These are phyloP conservation scores for Arxiozyma bovina DNA, from an alignment of 1,139 yeast species.

Conservation along the genomic window DNA sequence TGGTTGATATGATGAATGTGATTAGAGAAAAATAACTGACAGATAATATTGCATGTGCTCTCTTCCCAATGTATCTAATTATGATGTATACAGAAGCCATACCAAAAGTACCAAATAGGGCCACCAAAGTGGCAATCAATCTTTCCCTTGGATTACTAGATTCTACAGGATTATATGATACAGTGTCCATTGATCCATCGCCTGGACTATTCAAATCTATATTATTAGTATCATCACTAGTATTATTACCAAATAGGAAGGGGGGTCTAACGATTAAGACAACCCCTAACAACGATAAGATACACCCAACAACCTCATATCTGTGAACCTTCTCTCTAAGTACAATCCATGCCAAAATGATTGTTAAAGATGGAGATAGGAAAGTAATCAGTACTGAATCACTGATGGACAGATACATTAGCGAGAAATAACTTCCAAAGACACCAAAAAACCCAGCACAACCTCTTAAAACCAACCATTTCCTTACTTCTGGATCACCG, in stretches of 20 bases:
- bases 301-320: conserved; percentile 60
- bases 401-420: conserved; percentile 66
- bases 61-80: conserved; percentile 63
- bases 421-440: conserved; percentile 63
- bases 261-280: conserved; percentile 73
- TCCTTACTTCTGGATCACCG: conserved; percentile 57
- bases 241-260: conserved; percentile 48
- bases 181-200: neutral
- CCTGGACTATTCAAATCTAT: neutral
- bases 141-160: conserved; percentile 28
- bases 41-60: conserved; percentile 71
- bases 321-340: conserved; percentile 60
- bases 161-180: conserved; percentile 6
- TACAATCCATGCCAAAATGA: conserved; percentile 60
- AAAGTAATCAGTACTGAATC: conserved; percentile 77
- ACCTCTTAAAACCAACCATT: conserved; percentile 56
- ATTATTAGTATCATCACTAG: neutral
- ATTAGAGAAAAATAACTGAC: conserved; percentile 68
- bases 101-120: conserved; percentile 62
- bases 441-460: conserved; percentile 71
- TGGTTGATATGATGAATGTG: conserved; percentile 48
- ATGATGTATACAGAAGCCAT: conserved; percentile 64
- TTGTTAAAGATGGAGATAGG: conserved; percentile 68
- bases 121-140: conserved; percentile 51
- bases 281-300: conserved; percentile 67